These are phyloP conservation scores for Boechera retrofracta DNA, from an alignment of 345 rosid genomes.

Conservation along the genomic window DNA sequence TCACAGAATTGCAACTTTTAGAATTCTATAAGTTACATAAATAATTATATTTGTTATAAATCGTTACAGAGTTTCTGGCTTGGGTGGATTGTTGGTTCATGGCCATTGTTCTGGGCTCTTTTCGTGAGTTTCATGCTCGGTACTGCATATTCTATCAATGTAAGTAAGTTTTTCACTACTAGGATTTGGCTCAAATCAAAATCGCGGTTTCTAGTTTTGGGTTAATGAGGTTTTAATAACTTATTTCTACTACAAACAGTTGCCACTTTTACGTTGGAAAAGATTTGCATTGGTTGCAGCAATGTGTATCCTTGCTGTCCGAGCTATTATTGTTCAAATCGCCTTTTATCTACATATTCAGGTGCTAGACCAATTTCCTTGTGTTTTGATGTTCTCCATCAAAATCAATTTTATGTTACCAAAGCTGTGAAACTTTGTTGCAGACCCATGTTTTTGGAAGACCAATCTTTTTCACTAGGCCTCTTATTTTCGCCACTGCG, in stretches of 20 bases:
- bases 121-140: conserved; percentile 89
- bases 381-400: conserved; percentile 1
- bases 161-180: conserved; percentile 46
- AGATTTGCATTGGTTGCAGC: conserved; percentile 93
- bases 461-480: conserved; percentile 65
- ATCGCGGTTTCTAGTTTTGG: background rate
- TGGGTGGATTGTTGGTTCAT: conserved; percentile 85
- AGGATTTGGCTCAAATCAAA: conserved; percentile 5
- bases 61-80: conserved; percentile 79
- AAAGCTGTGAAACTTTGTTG: conserved; percentile 17
- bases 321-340: conserved; percentile 91
- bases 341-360: conserved; percentile 93
- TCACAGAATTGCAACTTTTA: background rate
- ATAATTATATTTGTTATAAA: background rate
- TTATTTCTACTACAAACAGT: conserved; percentile 47
- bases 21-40: background rate
- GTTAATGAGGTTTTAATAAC: conserved; percentile 12
- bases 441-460: conserved; percentile 85
- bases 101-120: conserved; percentile 98
- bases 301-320: conserved; percentile 90
- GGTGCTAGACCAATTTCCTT: conserved; percentile 48
- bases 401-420: background rate
- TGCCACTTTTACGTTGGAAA: conserved; percentile 94
- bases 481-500: conserved; percentile 88
- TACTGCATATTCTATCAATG: conserved; percentile 94